Evolutionary conservation across 345 rosid genomes (phyloP).

Genomic region (Aquilaria malaccensis): DNA sequence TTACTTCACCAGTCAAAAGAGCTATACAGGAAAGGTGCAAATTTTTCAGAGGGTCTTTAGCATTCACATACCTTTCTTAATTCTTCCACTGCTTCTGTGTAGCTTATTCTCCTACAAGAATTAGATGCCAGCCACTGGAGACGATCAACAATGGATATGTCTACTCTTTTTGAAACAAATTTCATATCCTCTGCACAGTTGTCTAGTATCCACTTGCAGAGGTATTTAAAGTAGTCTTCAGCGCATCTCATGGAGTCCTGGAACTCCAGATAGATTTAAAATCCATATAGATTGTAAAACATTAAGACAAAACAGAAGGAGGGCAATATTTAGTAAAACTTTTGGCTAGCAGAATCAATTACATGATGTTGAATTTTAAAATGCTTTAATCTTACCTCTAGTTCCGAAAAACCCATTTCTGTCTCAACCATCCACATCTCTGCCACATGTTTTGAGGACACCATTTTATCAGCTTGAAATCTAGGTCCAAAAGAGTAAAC

Average conservation of each 20-base stretch:
- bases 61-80: slow-evolving; percentile 41
- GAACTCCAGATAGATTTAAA: not conserved
- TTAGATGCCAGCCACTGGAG: slow-evolving; percentile 38
- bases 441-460: slow-evolving; percentile 40
- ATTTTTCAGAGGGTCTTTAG: not conserved
- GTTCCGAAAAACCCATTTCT: slow-evolving; percentile 71
- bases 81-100: slow-evolving; percentile 49
- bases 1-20: not conserved
- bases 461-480: slow-evolving; percentile 53
- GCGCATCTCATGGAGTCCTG: slow-evolving; percentile 87
- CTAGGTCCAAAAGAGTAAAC: slow-evolving; percentile 87
- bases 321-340: too few relatives aligned
- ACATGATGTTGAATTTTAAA: not conserved
- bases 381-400: slow-evolving; percentile 49
- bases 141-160: slow-evolving; percentile 38
- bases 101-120: slow-evolving; percentile 47
- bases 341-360: too few relatives aligned
- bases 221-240: slow-evolving; percentile 57
- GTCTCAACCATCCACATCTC: slow-evolving; percentile 86
- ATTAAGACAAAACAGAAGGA: too few relatives aligned
- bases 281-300: too few relatives aligned
- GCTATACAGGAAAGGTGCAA: too few relatives aligned
- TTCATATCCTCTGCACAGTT: slow-evolving; percentile 57
- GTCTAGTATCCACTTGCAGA: slow-evolving; percentile 66
- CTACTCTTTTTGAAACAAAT: slow-evolving; percentile 55